phyloP scores from a whole-genome alignment of 1,284 basidiomycete genomes.

The Ustilago esculenta region DNA sequence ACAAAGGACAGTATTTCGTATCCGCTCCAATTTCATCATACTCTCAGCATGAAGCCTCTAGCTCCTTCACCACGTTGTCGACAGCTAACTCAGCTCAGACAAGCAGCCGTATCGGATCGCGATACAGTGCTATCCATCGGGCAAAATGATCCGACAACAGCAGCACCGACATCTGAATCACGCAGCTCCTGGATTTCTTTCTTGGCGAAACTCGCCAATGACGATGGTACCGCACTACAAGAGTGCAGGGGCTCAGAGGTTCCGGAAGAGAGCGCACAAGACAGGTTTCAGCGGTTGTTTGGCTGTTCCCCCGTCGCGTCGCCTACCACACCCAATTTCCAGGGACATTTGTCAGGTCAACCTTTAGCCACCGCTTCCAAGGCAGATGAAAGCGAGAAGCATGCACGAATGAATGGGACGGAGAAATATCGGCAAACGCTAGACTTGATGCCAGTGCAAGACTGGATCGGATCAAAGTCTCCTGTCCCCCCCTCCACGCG shows the following conservation, averaged over 20 bases:
- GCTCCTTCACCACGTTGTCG: background rate
- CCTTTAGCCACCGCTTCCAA: background rate
- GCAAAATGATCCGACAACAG: background rate
- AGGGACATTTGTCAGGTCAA: background rate
- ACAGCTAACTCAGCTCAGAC: constrained; percentile 15
- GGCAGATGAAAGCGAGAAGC: background rate
- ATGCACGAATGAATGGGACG: background rate
- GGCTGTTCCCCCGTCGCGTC: constrained; percentile 36
- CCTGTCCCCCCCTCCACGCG: constrained; percentile 3
- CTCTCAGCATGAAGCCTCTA: background rate
- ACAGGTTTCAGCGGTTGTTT: constrained; percentile 31
- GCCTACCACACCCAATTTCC: constrained; percentile 10
- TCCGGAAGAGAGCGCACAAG: constrained; percentile 14
- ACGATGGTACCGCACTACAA: background rate
- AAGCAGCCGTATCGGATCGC: background rate
- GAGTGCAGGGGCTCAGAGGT: too few relatives aligned
- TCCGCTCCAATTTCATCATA: constrained; percentile 26
- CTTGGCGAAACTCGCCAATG: constrained; percentile 6
- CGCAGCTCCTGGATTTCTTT: constrained; percentile 35
- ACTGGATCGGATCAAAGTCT: constrained; percentile 26
- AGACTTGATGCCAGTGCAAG: constrained; percentile 11
- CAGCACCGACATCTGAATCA: background rate
- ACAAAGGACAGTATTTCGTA: constrained; percentile 39
- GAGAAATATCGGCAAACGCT: constrained; percentile 17
- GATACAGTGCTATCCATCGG: constrained; percentile 5